phyloP scores from a whole-genome alignment of 352 stramenopile genomes.

The Saprolegnia diclina region DNA sequence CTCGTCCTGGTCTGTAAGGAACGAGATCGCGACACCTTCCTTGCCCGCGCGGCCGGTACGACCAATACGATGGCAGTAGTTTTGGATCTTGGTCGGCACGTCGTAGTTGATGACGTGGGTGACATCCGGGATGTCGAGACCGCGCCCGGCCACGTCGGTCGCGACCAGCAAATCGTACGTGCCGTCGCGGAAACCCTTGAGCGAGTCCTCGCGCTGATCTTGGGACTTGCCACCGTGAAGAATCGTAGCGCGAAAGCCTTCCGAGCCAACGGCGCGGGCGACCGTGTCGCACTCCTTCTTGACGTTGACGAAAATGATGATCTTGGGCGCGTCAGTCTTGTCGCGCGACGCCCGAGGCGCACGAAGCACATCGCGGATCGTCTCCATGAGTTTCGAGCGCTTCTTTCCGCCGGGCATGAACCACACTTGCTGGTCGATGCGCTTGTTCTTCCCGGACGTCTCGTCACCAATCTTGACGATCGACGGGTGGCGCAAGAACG shows the following conservation, averaged over 20 bases:
- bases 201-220: constrained; percentile 90
- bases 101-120: constrained; percentile 99
- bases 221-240: constrained; percentile 97
- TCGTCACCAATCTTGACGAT: constrained; percentile 98
- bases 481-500: constrained; percentile 94
- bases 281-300: constrained; percentile 98
- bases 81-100: constrained; percentile 96
- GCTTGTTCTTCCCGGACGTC: constrained; percentile 97
- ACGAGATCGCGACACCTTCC: constrained; percentile 94
- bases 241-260: constrained; percentile 89
- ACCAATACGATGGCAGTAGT: constrained; percentile 98
- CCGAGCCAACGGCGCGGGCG: constrained; percentile 86
- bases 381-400: constrained; percentile 74
- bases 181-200: constrained; percentile 86
- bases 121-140: constrained; percentile 98
- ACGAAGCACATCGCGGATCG: constrained; percentile 77
- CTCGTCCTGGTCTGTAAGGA: constrained; percentile 97
- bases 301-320: constrained; percentile 99
- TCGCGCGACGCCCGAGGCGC: constrained; percentile 43
- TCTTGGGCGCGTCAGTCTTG: constrained; percentile 85
- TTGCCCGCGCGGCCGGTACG: constrained; percentile 97
- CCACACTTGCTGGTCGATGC: constrained; percentile 95
- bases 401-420: constrained; percentile 93
- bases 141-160: constrained; percentile 92
- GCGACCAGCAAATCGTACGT: constrained; percentile 89